Conservation (phyloP, 345 rosid genomes). For the Diplotaxis tenuifolia region DNA sequence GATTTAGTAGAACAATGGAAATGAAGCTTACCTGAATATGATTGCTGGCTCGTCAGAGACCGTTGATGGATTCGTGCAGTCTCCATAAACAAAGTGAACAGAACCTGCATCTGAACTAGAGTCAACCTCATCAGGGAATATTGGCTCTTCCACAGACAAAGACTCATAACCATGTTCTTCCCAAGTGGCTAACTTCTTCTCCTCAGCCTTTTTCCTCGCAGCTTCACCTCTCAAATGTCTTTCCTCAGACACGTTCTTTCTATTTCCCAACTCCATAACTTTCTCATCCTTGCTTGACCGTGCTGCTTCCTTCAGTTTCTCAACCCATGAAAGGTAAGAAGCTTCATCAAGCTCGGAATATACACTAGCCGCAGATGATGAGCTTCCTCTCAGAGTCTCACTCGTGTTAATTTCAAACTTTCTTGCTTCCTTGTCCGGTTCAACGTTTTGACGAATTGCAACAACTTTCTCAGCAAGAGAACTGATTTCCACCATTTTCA, state of each 20-base stretch:
- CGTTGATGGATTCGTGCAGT: slow-evolving; percentile 71
- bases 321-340: slow-evolving; percentile 82
- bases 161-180: slow-evolving; percentile 73
- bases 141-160: slow-evolving; percentile 59
- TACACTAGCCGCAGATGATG: slow-evolving; percentile 34
- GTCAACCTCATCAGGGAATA: slow-evolving; percentile 42
- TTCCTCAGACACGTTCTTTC: slow-evolving; percentile 47
- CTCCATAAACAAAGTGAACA: slow-evolving; percentile 73
- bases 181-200: slow-evolving; percentile 69
- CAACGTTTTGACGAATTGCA: slow-evolving; percentile 50
- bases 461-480: slow-evolving; percentile 63
- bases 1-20: background rate
- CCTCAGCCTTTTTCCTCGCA: slow-evolving; percentile 68
- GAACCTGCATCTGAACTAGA: slow-evolving; percentile 54
- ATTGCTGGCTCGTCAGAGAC: slow-evolving; percentile 62
- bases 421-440: slow-evolving; percentile 41
- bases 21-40: slow-evolving; percentile 61
- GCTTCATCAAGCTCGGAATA: slow-evolving; percentile 76
- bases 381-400: slow-evolving; percentile 35
- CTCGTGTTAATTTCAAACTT: slow-evolving; percentile 52
- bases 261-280: slow-evolving; percentile 39
- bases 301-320: slow-evolving; percentile 60
- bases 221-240: slow-evolving; percentile 52
- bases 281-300: slow-evolving; percentile 40
- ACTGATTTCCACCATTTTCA: slow-evolving; percentile 52